Percentiles rank a stretch among this genome's conserved stretches.
Evolutionary conservation across 306 rosid species (phyloP).

Genomic region (Nissolia schottii): DNA sequence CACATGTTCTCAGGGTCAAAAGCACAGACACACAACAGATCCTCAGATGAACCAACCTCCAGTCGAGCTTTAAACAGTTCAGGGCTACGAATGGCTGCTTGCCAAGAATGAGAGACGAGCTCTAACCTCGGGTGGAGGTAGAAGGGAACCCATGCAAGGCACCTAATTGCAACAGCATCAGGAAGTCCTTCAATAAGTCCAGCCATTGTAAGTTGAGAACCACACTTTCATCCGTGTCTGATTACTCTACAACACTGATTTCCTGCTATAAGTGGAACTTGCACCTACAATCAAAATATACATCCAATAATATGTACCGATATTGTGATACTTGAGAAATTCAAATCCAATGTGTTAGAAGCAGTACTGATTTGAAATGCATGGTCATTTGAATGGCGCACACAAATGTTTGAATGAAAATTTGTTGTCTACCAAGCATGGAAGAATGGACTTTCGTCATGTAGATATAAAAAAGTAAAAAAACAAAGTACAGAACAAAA

Average conservation of each 20-base stretch:
- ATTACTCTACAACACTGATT: conserved; percentile 19
- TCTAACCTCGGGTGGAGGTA: conserved; percentile 77
- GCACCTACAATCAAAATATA: conserved; percentile 32
- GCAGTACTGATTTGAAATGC: background rate
- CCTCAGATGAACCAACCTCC: conserved; percentile 82
- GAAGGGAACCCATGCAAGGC: conserved; percentile 95
- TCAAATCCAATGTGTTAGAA: background rate
- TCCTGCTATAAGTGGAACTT: conserved; percentile 20
- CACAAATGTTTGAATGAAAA: background rate
- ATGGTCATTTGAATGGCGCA: background rate
- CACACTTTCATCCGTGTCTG: conserved; percentile 45
- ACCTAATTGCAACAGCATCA: conserved; percentile 81
- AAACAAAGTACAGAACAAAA: too few species aligned
- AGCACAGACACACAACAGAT: conserved; percentile 81
- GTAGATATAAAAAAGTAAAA: conserved; percentile 3
- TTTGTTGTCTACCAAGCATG: conserved; percentile 7
- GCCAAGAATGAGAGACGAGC: conserved; percentile 88
- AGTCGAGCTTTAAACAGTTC: conserved; percentile 77
- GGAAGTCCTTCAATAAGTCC: conserved; percentile 96
- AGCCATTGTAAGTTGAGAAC: conserved; percentile 58
- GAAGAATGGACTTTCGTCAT: conserved; percentile 13
- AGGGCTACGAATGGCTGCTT: conserved; percentile 67
- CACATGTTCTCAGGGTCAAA: conserved; percentile 92
- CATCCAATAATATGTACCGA: background rate
- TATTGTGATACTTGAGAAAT: background rate